phyloP scores from a whole-genome alignment of 352 stramenopile genomes.

The Globisporangium mamillatum region DNA sequence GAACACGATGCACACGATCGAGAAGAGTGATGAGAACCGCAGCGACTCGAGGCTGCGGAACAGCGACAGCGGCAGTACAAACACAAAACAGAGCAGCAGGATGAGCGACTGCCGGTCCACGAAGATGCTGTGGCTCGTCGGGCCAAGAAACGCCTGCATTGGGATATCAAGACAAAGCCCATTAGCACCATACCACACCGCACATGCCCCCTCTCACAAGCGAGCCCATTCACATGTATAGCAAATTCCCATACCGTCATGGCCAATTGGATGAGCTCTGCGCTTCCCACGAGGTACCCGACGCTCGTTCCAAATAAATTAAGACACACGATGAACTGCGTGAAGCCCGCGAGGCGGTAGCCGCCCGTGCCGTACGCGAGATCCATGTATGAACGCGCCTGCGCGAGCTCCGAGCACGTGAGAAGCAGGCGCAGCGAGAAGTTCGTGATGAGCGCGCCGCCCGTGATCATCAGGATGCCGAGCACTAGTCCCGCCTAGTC shows the following conservation, averaged over 20 bases:
- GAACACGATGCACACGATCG: constrained; percentile 86
- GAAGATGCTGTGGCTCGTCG: constrained; percentile 47
- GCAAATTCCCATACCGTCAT: constrained; percentile 32
- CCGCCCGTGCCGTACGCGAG: constrained; percentile 67
- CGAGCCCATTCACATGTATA: neutral
- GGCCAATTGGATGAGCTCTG: constrained; percentile 70
- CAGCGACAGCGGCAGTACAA: constrained; percentile 81
- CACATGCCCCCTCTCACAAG: neutral
- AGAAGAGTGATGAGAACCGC: constrained; percentile 86
- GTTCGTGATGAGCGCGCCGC: constrained; percentile 71
- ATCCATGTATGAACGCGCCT: constrained; percentile 83
- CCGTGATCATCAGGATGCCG: constrained; percentile 62
- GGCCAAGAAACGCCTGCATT: constrained; percentile 37
- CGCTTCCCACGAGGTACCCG: constrained; percentile 78
- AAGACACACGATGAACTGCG: constrained; percentile 75
- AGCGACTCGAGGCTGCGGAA: constrained; percentile 81
- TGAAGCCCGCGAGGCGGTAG: constrained; percentile 61
- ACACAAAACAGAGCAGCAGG: constrained; percentile 46
- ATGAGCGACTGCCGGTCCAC: constrained; percentile 69
- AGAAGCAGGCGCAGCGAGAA: constrained; percentile 83
- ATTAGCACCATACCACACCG: neutral
- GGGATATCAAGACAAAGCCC: neutral
- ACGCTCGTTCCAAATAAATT: constrained; percentile 89
- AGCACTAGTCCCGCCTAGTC: constrained; percentile 55
- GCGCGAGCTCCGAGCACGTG: constrained; percentile 67